Base-by-base conservation (phyloP, 1,139 yeast genomes). In the Candida frijolesensis region DNA sequence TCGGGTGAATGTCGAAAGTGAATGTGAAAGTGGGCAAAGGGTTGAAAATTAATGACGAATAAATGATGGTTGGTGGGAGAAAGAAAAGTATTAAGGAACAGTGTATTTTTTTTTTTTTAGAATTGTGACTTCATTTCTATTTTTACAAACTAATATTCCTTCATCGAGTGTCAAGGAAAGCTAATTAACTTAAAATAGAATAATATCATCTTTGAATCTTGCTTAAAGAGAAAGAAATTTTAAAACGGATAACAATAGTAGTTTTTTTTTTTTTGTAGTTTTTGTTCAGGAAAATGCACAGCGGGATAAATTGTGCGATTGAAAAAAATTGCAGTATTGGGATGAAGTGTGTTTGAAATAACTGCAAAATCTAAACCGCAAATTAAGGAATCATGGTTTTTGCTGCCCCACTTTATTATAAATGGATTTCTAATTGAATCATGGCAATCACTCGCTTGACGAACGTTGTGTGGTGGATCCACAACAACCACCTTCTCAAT, bases 121-220 rank as follows among this genome's bases (percentile, higher is more conserved):
- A 14, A 3, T 14, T 34, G 6, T 34, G 5, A n/a, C 4, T 34
- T 34, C 35, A 33, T 34, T 33, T n/a, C 38, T 15, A 10, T 15
- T 34, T 14, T 16, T 10, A 15, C 16, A 19, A 3, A 4, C 5
- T 19, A 10, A 19, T 30, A 18, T n/a, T 16, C 18, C 37, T 10
- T 33, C 11, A 12, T 32, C 8, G 29, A 32, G 7, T 15, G 14
- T 18, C 14, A 38, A 8, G 15, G 15, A 14, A 38, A 19, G 8
- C 16, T n/a, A 12, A 38, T 38, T 38, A 38, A 22, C 42, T 38
- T 38, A 38, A 38, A 38, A 14, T 38, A 22, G 42, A 38, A 38
- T 38, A 22, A 19, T 19, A 8, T 12, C 27, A 38, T 22, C 30
- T 14, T 14, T 38, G 29, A 14, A 38, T 38, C 29, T 38, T 38